phyloP scores from a whole-genome alignment of 2,329 filamentous ascomycete genomes.

The Colletotrichum sp. region DNA sequence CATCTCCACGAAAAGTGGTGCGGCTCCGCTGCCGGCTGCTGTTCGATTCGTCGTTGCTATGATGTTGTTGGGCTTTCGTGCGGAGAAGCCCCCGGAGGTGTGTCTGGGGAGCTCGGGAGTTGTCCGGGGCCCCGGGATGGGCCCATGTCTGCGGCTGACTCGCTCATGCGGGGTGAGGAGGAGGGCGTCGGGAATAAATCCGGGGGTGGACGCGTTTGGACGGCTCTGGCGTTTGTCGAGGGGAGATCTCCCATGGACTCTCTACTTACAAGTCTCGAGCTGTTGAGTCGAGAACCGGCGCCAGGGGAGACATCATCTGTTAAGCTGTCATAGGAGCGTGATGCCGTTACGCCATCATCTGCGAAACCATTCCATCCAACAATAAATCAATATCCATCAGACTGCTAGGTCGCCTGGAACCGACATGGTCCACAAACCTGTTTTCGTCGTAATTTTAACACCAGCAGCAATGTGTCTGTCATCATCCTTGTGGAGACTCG shows the following conservation, averaged over 20 bases:
- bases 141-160: not conserved
- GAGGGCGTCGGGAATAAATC: not conserved
- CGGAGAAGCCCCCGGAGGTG: not conserved
- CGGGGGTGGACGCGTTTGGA: not conserved
- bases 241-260: not conserved
- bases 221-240: not conserved
- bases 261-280: not conserved
- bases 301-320: not conserved
- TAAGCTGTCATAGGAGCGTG: not conserved
- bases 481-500: not conserved
- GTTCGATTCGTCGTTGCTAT: not conserved
- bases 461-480: not conserved
- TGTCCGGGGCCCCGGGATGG: slow-evolving; percentile 13
- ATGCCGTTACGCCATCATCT: not conserved
- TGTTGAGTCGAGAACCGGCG: not conserved
- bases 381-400: not conserved
- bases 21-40: not conserved
- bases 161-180: not conserved
- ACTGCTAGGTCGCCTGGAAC: not conserved
- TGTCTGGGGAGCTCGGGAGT: not conserved
- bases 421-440: not conserved
- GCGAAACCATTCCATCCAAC: not conserved
- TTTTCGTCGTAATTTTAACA: not conserved
- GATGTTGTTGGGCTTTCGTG: not conserved
- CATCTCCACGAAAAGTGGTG: not conserved